Evolutionary conservation across 1,139 yeast genomes (phyloP), one percentile per base, ranked within the genome.

Genomic region (Tardiomyces digboiensis): DNA sequence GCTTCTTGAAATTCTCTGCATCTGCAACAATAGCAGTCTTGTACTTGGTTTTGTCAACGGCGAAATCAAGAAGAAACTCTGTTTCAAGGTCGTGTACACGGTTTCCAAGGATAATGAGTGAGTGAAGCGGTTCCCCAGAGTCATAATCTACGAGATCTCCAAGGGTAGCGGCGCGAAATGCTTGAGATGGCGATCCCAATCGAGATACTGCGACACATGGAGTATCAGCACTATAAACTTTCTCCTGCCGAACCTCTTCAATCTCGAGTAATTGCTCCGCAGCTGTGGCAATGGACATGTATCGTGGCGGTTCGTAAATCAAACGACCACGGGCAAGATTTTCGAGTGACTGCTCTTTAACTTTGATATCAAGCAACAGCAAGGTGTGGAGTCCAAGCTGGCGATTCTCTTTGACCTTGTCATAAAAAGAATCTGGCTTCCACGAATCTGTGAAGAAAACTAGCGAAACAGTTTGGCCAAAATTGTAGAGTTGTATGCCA

Each of bases 361-460:
- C 98, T 64, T 91, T 91, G 62, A 91, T 91, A 61, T 91, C 98
- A 45, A 91, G 72, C 48, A 91, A 70, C 38, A 91, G 75, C 50
- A 91, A 71, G 2, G 98, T 91, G 61, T 91, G 98, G 55, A 91
- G 72, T 2, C 98, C 98, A 42, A 89, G 78, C 59, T 72, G 78
- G 56, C 97, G 73, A 64, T 91, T 91, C 65, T 91, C 97, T 79
- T 79, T 68, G 48, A 91, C 71, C 67, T 91, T 89, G 58, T 82
- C 76, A 62, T 91, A 91, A 70, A 93, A 91, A 23, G 95, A 83
- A 62, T 89, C 97, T 1, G 98, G 98, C 61, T 86, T 82, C 98
- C 98, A 91, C 48, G 72, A 69, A 37, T 89, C 97, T 21, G 96
- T 89, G 73, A 91, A 91, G 62, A 91, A 91, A 3, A 91, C 98